Evolutionary conservation across 257 asterid species (phyloP).

Genomic region (Jacaranda mimosifolia): DNA sequence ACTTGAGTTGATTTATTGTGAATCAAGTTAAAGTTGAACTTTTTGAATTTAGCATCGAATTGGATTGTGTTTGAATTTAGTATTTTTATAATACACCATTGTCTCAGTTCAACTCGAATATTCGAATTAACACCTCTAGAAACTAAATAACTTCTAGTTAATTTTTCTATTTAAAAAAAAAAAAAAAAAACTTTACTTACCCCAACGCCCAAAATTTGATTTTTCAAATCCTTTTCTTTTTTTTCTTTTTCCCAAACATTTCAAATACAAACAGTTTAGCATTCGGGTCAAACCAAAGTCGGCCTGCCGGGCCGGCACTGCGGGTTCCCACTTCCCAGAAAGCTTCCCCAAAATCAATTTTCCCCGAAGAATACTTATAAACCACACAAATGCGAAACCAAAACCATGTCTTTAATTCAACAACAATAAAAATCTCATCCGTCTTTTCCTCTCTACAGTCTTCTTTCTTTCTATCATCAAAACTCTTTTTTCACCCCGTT

Average conservation of each 20-base stretch:
- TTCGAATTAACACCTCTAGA: no score
- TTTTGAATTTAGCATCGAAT: no score
- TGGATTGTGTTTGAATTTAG: no score
- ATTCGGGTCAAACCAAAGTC: slow-evolving; percentile 38
- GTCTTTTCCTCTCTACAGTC: slow-evolving; percentile 19
- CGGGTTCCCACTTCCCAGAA: slow-evolving; percentile 27
- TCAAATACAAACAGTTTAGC: slow-evolving; percentile 28
- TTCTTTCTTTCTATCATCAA: slow-evolving; percentile 16
- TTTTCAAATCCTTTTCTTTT: neutral
- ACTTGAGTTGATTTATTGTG: no score
- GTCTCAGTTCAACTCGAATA: no score
- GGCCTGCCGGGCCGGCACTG: slow-evolving; percentile 29
- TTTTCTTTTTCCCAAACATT: neutral
- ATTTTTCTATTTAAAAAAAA: no score
- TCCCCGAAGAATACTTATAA: slow-evolving; percentile 36
- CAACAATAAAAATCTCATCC: slow-evolving; percentile 39
- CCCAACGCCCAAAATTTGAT: no score
- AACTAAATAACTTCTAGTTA: no score
- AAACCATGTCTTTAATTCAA: slow-evolving; percentile 39
- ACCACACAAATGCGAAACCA: slow-evolving; percentile 47
- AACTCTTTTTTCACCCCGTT: slow-evolving; percentile 20
- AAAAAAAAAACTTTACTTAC: no score
- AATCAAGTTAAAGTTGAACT: no score
- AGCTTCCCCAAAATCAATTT: slow-evolving; percentile 20
- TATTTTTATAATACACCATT: no score